phyloP scores from a whole-genome alignment of 1,284 basidiomycete species.

The Microbotryum violaceum region DNA sequence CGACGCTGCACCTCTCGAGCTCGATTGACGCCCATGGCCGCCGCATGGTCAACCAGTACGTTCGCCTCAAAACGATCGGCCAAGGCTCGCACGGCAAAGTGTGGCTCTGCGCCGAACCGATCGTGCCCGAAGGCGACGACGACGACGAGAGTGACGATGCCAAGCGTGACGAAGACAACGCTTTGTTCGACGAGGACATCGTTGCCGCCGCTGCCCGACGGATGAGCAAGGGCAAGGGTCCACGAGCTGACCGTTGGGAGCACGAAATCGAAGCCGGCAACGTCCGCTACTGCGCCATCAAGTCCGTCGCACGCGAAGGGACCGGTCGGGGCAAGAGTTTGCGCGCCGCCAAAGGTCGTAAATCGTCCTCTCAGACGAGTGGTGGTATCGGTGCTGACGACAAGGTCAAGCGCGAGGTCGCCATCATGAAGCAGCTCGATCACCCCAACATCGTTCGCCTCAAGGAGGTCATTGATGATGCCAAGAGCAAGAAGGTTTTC shows the following conservation, averaged over 20 bases:
- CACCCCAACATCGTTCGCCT: conserved; percentile 88
- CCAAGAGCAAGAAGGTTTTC: conserved; percentile 79
- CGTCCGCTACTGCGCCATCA: conserved; percentile 34
- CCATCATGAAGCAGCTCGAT: conserved; percentile 91
- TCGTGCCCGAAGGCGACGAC: conserved; percentile 2
- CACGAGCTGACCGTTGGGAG: conserved; percentile 19
- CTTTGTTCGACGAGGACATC: too few species aligned
- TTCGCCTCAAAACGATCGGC: conserved; percentile 35
- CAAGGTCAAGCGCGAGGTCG: conserved; percentile 83
- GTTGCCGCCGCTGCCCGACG: not conserved
- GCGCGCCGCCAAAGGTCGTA: conserved; percentile 27
- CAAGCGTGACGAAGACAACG: not conserved
- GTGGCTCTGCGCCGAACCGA: conserved; percentile 37
- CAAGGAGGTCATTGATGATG: conserved; percentile 92
- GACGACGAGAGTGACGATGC: not conserved
- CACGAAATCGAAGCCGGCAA: conserved; percentile 27
- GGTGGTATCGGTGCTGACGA: conserved; percentile 47
- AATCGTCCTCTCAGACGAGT: conserved; percentile 17
- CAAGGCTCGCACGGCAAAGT: conserved; percentile 36
- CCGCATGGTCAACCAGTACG: conserved; percentile 37
- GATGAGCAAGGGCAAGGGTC: not conserved
- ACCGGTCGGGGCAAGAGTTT: conserved; percentile 25
- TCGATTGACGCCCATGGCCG: conserved; percentile 33
- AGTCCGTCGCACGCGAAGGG: conserved; percentile 34
- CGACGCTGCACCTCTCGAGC: conserved; percentile 31